phyloP scores from a whole-genome alignment of 257 asterid genomes.

The Thymus mandschuricus region DNA sequence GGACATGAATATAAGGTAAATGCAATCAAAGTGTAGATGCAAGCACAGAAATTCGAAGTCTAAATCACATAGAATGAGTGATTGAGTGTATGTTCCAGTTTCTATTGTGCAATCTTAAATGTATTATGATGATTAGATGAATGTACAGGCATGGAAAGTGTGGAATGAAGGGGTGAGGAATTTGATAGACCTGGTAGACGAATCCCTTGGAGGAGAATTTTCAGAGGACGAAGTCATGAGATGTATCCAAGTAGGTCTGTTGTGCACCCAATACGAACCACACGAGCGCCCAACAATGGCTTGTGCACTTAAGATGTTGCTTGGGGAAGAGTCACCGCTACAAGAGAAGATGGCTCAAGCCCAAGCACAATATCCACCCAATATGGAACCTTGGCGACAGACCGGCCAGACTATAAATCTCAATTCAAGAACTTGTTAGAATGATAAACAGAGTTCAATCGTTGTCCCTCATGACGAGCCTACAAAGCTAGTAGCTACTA shows the following conservation, averaged over 20 bases:
- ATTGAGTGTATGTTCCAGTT: not conserved
- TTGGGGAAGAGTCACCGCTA: conserved; percentile 8
- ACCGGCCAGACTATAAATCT: no score
- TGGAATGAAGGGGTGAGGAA: conserved; percentile 15
- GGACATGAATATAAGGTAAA: not conserved
- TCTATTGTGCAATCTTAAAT: not conserved
- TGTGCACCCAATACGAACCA: conserved; percentile 22
- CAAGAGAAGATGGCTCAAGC: conserved; percentile 13
- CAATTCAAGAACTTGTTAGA: no score
- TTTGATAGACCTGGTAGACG: conserved; percentile 10
- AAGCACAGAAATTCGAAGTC: not conserved
- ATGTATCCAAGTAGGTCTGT: conserved; percentile 30
- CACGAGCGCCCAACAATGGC: conserved; percentile 23
- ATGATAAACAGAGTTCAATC: no score
- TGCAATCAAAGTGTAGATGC: not conserved
- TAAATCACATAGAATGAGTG: not conserved
- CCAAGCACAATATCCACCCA: not conserved
- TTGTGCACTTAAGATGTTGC: conserved; percentile 26
- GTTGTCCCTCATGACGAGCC: no score
- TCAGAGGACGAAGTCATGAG: conserved; percentile 20
- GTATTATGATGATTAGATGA: not conserved
- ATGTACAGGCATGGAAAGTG: conserved; percentile 20
- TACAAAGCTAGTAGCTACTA: no score
- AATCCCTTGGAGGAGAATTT: not conserved
- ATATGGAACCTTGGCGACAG: not conserved